Conservation (phyloP, 2,329 filamentous ascomycete genomes). For the Alternaria sp. region DNA sequence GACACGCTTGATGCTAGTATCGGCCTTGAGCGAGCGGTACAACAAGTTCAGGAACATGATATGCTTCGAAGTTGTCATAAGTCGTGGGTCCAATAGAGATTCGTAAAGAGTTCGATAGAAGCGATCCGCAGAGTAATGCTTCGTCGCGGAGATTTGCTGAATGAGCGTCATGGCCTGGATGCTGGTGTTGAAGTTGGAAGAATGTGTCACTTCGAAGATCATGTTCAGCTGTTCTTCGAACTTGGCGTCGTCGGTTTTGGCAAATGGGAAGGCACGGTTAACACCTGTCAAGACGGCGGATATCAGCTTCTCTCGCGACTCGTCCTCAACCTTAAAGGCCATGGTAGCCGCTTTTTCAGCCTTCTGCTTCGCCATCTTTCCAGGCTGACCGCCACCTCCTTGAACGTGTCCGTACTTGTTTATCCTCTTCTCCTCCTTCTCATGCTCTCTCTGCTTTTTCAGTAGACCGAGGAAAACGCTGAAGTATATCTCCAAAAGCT, state of each 20-base stretch:
- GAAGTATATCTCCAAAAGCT: conserved; percentile 91
- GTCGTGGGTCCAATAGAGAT: conserved; percentile 87
- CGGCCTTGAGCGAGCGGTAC: conserved; percentile 85
- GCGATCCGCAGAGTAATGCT: conserved; percentile 83
- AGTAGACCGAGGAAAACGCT: conserved; percentile 83
- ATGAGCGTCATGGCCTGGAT: conserved; percentile 95
- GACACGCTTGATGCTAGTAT: conserved; percentile 88
- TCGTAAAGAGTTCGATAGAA: conserved; percentile 98
- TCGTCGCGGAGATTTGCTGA: conserved; percentile 84
- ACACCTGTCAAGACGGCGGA: conserved; percentile 92
- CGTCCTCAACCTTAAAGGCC: conserved; percentile 59
- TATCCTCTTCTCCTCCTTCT: conserved; percentile 47
- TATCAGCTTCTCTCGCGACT: conserved; percentile 88
- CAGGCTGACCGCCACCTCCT: conserved; percentile 62
- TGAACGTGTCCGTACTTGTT: conserved; percentile 62
- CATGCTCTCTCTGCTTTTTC: conserved; percentile 64
- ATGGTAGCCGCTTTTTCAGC: conserved; percentile 54
- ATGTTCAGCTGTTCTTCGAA: conserved; percentile 93
- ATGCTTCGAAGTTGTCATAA: conserved; percentile 92
- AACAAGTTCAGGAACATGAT: conserved; percentile 93
- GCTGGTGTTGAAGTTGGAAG: conserved; percentile 98
- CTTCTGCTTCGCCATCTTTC: conserved; percentile 62
- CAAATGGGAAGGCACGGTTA: conserved; percentile 94
- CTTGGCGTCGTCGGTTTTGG: conserved; percentile 78
- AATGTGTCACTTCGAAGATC: conserved; percentile 94